A percentile compares a stretch with the other conserved stretches of the same genome.
These are phyloP conservation scores for Cruciata laevipes DNA, from an alignment of 257 asterid species.

Conservation along the genomic window DNA sequence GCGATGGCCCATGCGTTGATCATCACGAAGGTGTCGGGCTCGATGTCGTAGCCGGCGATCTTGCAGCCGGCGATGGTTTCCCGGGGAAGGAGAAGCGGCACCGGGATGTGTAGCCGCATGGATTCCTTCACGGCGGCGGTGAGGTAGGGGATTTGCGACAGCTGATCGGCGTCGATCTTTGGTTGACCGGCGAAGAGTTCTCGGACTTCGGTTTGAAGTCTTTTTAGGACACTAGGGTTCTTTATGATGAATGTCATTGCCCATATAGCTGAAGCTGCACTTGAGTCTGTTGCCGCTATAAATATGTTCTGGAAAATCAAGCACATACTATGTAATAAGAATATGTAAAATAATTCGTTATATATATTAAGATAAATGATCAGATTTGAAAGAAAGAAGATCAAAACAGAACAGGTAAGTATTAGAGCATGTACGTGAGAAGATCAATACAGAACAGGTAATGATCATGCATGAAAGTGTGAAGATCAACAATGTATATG, in stretches of 20 bases:
- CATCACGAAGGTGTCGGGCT: slow-evolving; percentile 30
- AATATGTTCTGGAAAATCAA: slow-evolving; percentile 2
- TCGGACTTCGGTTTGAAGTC: neutral
- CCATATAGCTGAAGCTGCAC: slow-evolving; percentile 4
- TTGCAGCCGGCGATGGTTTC: slow-evolving; percentile 26
- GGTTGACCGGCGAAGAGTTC: neutral
- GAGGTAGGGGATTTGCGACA: neutral
- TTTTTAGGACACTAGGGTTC: neutral
- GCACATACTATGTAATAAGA: too few relatives aligned
- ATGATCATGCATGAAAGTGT: too few relatives aligned
- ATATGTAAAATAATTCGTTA: too few relatives aligned
- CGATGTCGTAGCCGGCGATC: slow-evolving; percentile 28
- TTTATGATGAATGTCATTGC: slow-evolving; percentile 5
- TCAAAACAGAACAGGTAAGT: too few relatives aligned
- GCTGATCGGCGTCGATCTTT: neutral
- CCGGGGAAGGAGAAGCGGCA: slow-evolving; percentile 39
- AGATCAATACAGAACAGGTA: too few relatives aligned
- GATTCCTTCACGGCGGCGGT: slow-evolving; percentile 22
- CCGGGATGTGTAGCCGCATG: slow-evolving; percentile 35
- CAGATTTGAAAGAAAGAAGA: too few relatives aligned
- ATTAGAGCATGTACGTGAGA: too few relatives aligned
- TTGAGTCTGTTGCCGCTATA: slow-evolving; percentile 3
- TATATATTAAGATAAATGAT: too few relatives aligned
- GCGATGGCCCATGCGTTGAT: slow-evolving; percentile 13
- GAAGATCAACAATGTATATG: too few relatives aligned